Percentiles rank a stretch among this genome's conserved stretches.
Conservation (phyloP, 371 early-diverging fungal genomes). For the Mucor irregularis region DNA sequence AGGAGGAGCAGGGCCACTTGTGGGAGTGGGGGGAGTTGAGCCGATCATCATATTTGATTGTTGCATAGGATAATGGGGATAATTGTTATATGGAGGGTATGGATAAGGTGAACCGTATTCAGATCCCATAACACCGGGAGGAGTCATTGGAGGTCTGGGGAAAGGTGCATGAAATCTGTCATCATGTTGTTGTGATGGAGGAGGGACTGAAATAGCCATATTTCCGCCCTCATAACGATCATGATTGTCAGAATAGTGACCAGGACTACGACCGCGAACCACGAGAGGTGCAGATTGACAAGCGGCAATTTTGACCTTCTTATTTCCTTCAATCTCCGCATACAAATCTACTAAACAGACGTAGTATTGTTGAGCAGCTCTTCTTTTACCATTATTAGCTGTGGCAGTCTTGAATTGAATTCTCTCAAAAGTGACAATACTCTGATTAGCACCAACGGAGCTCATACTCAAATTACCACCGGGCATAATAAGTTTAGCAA, state of each 20-base stretch:
- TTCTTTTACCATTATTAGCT: conserved; percentile 88
- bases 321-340: conserved; percentile 63
- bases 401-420: conserved; percentile 96
- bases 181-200: conserved; percentile 20
- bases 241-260: conserved; percentile 80
- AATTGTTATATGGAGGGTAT: conserved; percentile 20
- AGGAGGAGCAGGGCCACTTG: conserved; percentile 14
- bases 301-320: conserved; percentile 61
- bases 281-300: conserved; percentile 82
- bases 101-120: conserved; percentile 34
- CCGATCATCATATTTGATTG: conserved; percentile 17
- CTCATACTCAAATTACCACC: conserved; percentile 61
- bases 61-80: conserved; percentile 25
- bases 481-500: conserved; percentile 58
- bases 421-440: conserved; percentile 84
- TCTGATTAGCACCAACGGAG: conserved; percentile 55
- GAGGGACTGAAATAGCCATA: conserved; percentile 10
- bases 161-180: conserved; percentile 26
- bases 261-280: conserved; percentile 93
- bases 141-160: conserved; percentile 34
- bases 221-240: conserved; percentile 22
- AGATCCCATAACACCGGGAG: conserved; percentile 28
- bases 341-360: conserved; percentile 69
- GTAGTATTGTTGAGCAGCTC: conserved; percentile 93
- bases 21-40: conserved; percentile 21